Base-by-base conservation (phyloP, 108 stramenopile genomes). In the Stephanodiscus triporus region DNA sequence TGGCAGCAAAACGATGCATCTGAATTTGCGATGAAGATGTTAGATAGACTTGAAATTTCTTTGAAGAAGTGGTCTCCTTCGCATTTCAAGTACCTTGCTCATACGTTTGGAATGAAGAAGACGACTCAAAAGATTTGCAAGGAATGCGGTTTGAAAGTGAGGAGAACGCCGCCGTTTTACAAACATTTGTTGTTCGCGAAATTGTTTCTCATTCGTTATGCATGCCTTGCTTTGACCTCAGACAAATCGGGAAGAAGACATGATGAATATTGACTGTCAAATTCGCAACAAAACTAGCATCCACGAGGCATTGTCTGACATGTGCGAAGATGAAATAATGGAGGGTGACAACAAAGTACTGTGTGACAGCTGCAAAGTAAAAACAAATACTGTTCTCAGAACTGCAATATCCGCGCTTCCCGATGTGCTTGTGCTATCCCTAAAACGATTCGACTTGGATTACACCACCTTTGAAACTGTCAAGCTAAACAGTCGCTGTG, bases 1-100 rank as follows among this genome's bases (percentile, higher is more conserved):
- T 97, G 96, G 95, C 98, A 99, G 75, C 98, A 99, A 78, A 99
- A 99, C 73, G 98, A 99, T 72, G 97, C 98, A n/a, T 90, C 95
- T 17, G 98, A 99, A 69, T 99, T 97, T 75, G 93, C 93, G 16
- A 95, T 94, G 72, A 97, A 98, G 73, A 85, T 99, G 9, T 85
- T 99, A 17, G 98, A 99, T 73, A 80, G 90, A 48, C 73, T 99
- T 8, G 98, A 99, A 76, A 88, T 87, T 1, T 81, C 95, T 8
- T 69, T 97, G 64, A 96, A 94, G 78, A 84, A 83, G 24, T 92
- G 90, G 91, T 88, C 92, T 1, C 93, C 94, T 20, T 78, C 83
- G 37, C 75, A 86, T 43, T 93, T 94, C 63, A 79, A 84, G 53
- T 94, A 93, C 70, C 70, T 96, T 48, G 91, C 90, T 29, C 91